A percentile compares a stretch with the other conserved stretches of the same genome.
These are phyloP conservation scores for Lotus japonicus DNA, from an alignment of 306 rosid genomes.

Conservation along the genomic window DNA sequence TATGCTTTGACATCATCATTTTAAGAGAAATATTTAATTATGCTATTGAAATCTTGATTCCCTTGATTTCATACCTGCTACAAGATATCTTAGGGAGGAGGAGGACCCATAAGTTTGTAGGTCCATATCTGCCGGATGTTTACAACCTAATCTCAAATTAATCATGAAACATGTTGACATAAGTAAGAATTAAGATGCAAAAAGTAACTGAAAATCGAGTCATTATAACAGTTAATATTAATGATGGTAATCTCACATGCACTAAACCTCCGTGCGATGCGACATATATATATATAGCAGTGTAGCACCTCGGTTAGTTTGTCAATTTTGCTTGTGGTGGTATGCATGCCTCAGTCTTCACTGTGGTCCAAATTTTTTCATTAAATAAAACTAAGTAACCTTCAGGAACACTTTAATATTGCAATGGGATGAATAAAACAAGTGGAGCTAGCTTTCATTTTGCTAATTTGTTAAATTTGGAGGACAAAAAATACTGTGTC, in stretches of 20 bases:
- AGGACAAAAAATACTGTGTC: constrained; percentile 27
- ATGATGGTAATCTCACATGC: no score
- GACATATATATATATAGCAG: no score
- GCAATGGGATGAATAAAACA: no score
- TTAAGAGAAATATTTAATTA: constrained; percentile 24
- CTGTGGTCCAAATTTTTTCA: constrained; percentile 29
- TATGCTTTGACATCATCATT: constrained; percentile 51
- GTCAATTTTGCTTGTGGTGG: constrained; percentile 48
- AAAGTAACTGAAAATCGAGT: constrained; percentile 50
- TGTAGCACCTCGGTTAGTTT: constrained; percentile 39
- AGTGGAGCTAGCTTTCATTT: constrained; percentile 16
- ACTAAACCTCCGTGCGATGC: no score
- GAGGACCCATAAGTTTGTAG: constrained; percentile 35
- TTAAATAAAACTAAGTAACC: constrained; percentile 25
- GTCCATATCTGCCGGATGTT: constrained; percentile 67
- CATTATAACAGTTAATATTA: no score
- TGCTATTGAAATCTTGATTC: neutral
- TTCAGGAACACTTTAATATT: constrained; percentile 31
- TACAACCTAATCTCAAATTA: constrained; percentile 48
- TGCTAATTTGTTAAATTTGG: constrained; percentile 32
- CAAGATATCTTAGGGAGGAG: constrained; percentile 28
- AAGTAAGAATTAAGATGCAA: constrained; percentile 36
- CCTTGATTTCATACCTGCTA: neutral
- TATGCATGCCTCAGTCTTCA: constrained; percentile 51
- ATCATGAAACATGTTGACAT: constrained; percentile 38